A percentile compares a stretch with the other conserved stretches of the same genome.
Evolutionary conservation across 371 early-diverging fungal genomes (phyloP).

Genomic region (Syncephalis plumigaleata): DNA sequence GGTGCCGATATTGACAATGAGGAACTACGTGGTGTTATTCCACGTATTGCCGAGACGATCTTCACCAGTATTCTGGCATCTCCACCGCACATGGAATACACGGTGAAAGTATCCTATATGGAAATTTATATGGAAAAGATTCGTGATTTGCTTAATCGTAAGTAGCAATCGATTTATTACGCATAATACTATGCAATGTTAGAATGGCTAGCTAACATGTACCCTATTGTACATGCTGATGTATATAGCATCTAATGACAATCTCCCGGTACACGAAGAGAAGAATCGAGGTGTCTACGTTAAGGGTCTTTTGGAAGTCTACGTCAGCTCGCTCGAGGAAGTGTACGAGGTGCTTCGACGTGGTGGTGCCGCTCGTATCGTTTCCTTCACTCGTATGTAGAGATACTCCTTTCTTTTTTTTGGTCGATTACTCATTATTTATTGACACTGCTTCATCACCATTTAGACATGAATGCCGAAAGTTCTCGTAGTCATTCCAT

Average conservation of each 20-base stretch:
- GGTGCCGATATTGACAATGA: conserved; percentile 83
- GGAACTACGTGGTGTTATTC: conserved; percentile 83
- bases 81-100: conserved; percentile 76
- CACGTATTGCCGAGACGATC: conserved; percentile 82
- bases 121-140: conserved; percentile 99
- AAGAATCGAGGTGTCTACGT: conserved; percentile 89
- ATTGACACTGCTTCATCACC: background rate
- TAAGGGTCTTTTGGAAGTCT: conserved; percentile 85
- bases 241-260: conserved; percentile 53
- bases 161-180: conserved; percentile 10
- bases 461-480: conserved; percentile 84
- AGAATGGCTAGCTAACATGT: no score
- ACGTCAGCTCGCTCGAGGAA: conserved; percentile 83
- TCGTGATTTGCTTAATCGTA: conserved; percentile 86
- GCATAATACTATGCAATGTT: background rate
- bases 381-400: conserved; percentile 70
- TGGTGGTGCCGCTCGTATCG: conserved; percentile 77
- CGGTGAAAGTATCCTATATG: conserved; percentile 91
- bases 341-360: conserved; percentile 87
- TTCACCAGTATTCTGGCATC: conserved; percentile 72
- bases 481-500: conserved; percentile 94
- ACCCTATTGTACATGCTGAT: background rate
- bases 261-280: conserved; percentile 90
- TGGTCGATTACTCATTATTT: background rate
- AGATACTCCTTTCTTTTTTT: no score